Evolutionary conservation across 768 basidiomycete genomes (phyloP).

Genomic region (Suillus hirtellus): DNA sequence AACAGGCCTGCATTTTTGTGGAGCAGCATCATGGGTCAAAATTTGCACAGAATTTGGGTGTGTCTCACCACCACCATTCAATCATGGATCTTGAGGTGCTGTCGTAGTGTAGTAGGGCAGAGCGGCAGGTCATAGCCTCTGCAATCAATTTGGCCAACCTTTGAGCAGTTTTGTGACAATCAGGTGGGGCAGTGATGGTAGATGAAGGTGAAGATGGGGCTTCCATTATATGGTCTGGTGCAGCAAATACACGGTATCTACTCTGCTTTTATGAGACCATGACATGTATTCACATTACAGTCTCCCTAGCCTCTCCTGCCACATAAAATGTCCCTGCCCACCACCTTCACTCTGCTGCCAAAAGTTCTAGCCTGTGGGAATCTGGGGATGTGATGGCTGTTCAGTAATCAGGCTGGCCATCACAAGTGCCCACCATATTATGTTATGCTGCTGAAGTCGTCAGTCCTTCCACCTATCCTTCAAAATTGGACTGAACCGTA

Average conservation of each 20-base stretch:
- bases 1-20: background rate
- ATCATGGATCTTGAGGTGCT: background rate
- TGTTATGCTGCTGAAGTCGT: no score
- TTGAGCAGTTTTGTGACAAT: background rate
- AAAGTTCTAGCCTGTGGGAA: no score
- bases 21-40: background rate
- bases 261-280: background rate
- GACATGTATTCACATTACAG: no score
- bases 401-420: no score
- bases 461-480: no score
- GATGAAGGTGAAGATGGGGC: constrained; percentile 1
- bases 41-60: background rate
- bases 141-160: background rate
- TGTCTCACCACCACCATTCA: background rate
- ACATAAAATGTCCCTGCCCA: background rate
- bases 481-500: background rate
- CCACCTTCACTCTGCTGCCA: background rate
- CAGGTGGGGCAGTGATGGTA: background rate
- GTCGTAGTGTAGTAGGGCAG: background rate
- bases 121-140: background rate
- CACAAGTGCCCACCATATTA: no score
- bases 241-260: background rate
- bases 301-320: background rate
- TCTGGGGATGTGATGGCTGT: no score
- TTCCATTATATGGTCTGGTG: background rate